Evolutionary conservation across 179 eudicot species (phyloP).

Genomic region (Carnegiea gigantea): DNA sequence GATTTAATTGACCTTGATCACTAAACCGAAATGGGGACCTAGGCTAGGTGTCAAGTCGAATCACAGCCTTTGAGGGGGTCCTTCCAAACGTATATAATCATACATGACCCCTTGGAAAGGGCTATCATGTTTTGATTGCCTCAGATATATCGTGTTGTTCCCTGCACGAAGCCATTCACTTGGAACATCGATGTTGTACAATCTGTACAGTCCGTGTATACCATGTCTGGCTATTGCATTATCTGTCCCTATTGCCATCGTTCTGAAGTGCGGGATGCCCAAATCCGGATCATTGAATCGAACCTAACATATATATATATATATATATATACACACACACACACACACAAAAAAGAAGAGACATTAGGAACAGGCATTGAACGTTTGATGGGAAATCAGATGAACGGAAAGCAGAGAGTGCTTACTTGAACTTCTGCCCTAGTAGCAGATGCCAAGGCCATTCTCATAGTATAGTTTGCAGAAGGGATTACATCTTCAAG

Average conservation of each 20-base stretch:
- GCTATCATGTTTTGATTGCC: constrained; percentile 38
- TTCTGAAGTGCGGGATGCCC: constrained; percentile 44
- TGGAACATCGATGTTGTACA: constrained; percentile 40
- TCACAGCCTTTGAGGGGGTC: constrained; percentile 32
- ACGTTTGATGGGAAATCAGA: not conserved
- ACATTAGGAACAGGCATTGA: not conserved
- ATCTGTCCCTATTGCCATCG: constrained; percentile 51
- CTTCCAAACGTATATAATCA: constrained; percentile 68
- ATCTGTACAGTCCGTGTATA: constrained; percentile 54
- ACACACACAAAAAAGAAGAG: not conserved
- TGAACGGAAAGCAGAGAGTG: not conserved
- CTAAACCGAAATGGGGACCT: too few species aligned
- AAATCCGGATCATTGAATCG: constrained; percentile 41
- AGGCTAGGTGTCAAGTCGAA: not conserved
- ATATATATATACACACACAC: not conserved
- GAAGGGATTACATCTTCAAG: constrained; percentile 32
- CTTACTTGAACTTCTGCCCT: constrained; percentile 57
- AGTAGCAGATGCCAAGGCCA: constrained; percentile 63
- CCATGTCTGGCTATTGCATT: constrained; percentile 73
- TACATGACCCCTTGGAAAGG: constrained; percentile 65
- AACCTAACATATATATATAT: constrained; percentile 28
- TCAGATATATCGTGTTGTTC: constrained; percentile 48
- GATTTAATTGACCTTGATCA: too few species aligned
- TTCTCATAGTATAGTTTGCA: constrained; percentile 45
- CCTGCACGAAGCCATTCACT: constrained; percentile 43